Evolutionary conservation across 176 grass and related monocot species (phyloP), one percentile per base, ranked within the genome.

Genomic region (Miscanthus lutarioriparius): DNA sequence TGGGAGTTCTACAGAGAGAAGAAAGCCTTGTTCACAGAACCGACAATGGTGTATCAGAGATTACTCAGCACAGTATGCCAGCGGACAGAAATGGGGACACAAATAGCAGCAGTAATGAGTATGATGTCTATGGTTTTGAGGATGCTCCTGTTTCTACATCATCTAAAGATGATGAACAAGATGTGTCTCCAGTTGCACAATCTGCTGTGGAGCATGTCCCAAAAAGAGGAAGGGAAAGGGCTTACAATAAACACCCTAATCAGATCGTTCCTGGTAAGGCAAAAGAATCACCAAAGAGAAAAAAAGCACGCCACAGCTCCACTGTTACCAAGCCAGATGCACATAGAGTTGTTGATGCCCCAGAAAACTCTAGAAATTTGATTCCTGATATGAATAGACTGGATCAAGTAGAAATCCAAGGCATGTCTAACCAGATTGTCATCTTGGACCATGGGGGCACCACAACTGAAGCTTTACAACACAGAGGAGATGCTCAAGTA

Each of bases 81-180:
- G 89, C 58, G 64, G 76, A 85, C 44, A 84, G 82, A 77, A 85
- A 62, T 71, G 87, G 74, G 27, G 87, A 90, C 15, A 86, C 87
- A 72, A 75, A 90, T 62, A 93, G 89, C 82, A 91, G 89, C 75
- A 84, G 89, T 79, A 80, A 92, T 39, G 93, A 96, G 83, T 98
- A 94, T 82, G 93, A 98, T 94, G 85, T 96, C 53, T 89, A 94
- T 70, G 93, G 80, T 66, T 86, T 82, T 87, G 93, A 93, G n/a
- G 87, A 88, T n/a, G 76, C 91, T 47, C 84, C 68, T 84, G 76
- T 80, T 76, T 91, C 91, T 79, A 80, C 79, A 88, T 92, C 88
- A 88, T 94, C 87, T 48, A 93, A 90, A 89, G 92, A 95, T 86
- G 84, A 97, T 72, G 85, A 83, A 39, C 94, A 85, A 69, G 66